Conservation (phyloP, 805 yeast species). For the Yamadazyma philogaea region DNA sequence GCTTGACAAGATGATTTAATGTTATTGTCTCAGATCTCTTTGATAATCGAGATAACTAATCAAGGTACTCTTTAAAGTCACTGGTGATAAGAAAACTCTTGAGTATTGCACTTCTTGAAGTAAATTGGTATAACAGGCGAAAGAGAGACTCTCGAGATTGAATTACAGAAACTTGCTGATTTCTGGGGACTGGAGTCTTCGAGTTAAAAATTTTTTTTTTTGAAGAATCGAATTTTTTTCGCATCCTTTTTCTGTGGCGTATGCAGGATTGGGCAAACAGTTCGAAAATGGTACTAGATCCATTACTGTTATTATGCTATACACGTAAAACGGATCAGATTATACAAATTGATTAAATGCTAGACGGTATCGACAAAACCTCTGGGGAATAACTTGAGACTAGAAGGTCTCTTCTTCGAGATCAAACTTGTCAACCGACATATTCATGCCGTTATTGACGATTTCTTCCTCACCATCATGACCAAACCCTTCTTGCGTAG, state of each 20-base stretch:
- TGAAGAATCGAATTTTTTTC: conserved; percentile 3
- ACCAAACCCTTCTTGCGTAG: conserved; percentile 76
- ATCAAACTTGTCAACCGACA: conserved; percentile 8
- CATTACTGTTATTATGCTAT: not conserved
- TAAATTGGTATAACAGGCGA: not conserved
- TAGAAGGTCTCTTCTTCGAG: conserved; percentile 13
- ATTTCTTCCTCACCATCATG: conserved; percentile 32
- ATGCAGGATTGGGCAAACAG: conserved; percentile 1
- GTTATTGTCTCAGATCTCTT: not conserved
- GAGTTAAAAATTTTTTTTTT: conserved; percentile 4
- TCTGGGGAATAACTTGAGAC: not conserved
- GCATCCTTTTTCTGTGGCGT: conserved; percentile 6
- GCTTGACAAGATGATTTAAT: not conserved
- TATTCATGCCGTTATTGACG: conserved; percentile 1
- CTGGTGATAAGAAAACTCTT: not conserved
- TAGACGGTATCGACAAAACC: not conserved
- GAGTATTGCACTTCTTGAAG: not conserved
- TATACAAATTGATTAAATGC: not conserved
- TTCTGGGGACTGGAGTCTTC: conserved; percentile 1
- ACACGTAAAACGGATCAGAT: not conserved
- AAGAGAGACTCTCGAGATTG: not conserved
- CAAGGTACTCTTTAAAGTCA: not conserved
- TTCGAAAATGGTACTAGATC: not conserved
- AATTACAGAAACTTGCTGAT: not conserved
- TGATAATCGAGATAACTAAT: not conserved